phyloP scores from a whole-genome alignment of 768 basidiomycete species.

The Steccherinum ochraceum region DNA sequence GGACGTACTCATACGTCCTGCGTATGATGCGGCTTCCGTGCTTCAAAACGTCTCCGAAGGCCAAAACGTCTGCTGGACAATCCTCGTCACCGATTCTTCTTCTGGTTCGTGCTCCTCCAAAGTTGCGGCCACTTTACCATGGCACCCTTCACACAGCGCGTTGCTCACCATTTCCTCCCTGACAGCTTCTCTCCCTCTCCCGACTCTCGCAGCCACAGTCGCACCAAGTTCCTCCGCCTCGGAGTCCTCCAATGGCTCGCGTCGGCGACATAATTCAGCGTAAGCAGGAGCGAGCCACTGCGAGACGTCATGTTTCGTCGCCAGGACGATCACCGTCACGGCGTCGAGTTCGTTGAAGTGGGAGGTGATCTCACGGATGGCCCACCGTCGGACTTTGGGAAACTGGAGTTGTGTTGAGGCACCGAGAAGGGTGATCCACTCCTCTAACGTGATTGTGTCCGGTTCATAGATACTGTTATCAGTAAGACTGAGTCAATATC shows the following conservation, averaged over 20 bases:
- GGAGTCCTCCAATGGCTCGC: constrained; percentile 25
- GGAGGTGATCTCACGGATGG: constrained; percentile 24
- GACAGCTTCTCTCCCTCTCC: constrained; percentile 20
- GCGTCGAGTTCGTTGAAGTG: background rate
- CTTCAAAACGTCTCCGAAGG: no score
- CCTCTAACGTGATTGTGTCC: constrained; percentile 9
- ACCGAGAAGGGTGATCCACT: constrained; percentile 31
- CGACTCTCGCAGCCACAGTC: constrained; percentile 20
- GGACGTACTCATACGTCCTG: no score
- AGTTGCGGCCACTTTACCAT: background rate
- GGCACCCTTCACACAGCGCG: background rate
- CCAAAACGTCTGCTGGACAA: background rate
- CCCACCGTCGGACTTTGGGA: constrained; percentile 24
- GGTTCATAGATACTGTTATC: constrained; percentile 2
- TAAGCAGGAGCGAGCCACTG: constrained; percentile 36
- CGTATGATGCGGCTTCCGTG: no score
- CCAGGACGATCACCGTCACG: constrained; percentile 31
- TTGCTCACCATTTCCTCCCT: background rate
- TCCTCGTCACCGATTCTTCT: background rate
- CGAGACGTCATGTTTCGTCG: constrained; percentile 30
- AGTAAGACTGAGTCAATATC: constrained; percentile 10
- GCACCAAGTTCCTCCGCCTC: constrained; percentile 30
- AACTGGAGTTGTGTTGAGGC: constrained; percentile 31
- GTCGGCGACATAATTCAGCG: constrained; percentile 28
- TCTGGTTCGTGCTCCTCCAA: background rate